Evolutionary conservation across 768 basidiomycete genomes (phyloP).

Genomic region (Mycena polygramma): DNA sequence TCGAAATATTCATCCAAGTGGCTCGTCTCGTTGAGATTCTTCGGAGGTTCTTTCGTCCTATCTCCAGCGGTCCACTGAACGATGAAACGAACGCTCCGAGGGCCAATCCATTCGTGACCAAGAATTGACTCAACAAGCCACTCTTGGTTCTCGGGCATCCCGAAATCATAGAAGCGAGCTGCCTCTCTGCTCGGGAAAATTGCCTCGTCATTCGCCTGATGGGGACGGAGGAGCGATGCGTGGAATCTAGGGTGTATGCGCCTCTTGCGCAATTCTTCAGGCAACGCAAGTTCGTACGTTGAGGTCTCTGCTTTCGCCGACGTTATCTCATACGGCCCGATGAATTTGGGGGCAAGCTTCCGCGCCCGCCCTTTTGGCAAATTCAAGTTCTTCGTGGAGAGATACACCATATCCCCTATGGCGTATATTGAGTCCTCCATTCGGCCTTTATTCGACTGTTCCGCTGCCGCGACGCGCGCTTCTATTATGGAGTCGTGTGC

Average conservation of each 20-base stretch:
- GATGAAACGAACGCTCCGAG: constrained; percentile 38
- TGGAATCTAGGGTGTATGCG: constrained; percentile 54
- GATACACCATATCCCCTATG: too few species aligned
- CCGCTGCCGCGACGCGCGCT: too few species aligned
- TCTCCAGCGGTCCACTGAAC: constrained; percentile 49
- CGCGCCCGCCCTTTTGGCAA: too few species aligned
- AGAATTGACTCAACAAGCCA: constrained; percentile 53
- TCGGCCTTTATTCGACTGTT: too few species aligned
- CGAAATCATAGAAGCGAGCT: constrained; percentile 52
- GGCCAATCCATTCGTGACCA: not conserved
- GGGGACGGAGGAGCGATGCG: constrained; percentile 41
- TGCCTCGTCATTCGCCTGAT: too few species aligned
- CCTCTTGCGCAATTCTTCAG: constrained; percentile 38
- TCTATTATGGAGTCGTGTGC: too few species aligned
- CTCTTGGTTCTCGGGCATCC: constrained; percentile 47
- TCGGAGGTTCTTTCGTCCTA: constrained; percentile 47
- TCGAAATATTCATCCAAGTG: not conserved
- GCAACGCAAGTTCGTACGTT: constrained; percentile 18
- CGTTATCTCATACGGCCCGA: too few species aligned
- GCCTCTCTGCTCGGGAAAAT: constrained; percentile 16
- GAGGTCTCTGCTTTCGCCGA: too few species aligned
- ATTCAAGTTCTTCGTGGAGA: too few species aligned
- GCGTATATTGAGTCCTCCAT: too few species aligned
- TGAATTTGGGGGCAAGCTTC: too few species aligned
- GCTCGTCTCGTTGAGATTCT: constrained; percentile 32